phyloP scores from a whole-genome alignment of 371 early-diverging fungal genomes.

The Mucor ambiguus region DNA sequence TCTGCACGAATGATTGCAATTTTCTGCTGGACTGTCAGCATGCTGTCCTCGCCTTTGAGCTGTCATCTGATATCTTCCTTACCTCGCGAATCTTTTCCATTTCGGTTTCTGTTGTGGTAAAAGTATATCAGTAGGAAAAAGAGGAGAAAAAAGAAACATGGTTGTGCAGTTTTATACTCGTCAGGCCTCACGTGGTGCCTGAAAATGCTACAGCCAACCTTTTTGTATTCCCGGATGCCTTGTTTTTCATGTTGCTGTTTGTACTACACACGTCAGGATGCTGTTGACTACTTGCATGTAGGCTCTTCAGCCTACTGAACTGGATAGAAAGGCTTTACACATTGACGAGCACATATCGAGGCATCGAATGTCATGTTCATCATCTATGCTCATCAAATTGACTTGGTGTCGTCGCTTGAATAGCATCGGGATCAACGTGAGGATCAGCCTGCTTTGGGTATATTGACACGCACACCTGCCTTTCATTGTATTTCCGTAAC shows the following conservation, averaged over 20 bases:
- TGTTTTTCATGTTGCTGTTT: background rate
- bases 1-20: slow-evolving; percentile 67
- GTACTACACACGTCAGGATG: background rate
- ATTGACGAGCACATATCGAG: background rate
- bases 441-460: background rate
- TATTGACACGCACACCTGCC: background rate
- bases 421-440: background rate
- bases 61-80: background rate
- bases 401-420: background rate
- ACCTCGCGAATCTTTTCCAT: slow-evolving; percentile 52
- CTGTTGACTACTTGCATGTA: too few relatives aligned
- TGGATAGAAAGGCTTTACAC: too few relatives aligned
- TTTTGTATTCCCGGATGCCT: background rate
- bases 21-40: slow-evolving; percentile 53
- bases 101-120: background rate
- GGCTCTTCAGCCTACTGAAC: too few relatives aligned
- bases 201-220: background rate
- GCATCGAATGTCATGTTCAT: background rate
- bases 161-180: background rate
- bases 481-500: background rate
- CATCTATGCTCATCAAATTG: background rate
- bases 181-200: background rate
- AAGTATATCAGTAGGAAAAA: slow-evolving; percentile 13
- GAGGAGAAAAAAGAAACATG: slow-evolving; percentile 12
- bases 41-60: background rate